These are phyloP conservation scores for Neoboletus subvelutipes DNA, from an alignment of 768 basidiomycete genomes.

Conservation along the genomic window DNA sequence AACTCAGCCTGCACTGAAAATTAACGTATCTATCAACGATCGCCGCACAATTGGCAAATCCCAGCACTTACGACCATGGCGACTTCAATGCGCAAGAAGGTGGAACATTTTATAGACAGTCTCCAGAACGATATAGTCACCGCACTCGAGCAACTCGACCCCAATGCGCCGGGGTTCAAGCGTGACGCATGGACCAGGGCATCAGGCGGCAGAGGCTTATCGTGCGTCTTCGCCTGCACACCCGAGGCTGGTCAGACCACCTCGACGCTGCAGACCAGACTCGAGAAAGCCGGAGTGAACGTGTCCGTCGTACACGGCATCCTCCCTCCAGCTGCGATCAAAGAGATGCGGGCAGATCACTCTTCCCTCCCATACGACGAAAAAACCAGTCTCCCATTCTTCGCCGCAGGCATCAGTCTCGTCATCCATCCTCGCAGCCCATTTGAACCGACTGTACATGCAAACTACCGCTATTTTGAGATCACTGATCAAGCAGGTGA, in stretches of 20 bases:
- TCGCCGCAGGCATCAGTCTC: slow-evolving; percentile 88
- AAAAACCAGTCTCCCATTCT: slow-evolving; percentile 77
- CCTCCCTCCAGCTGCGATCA: slow-evolving; percentile 86
- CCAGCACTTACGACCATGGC: slow-evolving; percentile 9
- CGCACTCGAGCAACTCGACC: slow-evolving; percentile 78
- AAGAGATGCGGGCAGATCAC: slow-evolving; percentile 95
- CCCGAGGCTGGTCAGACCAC: slow-evolving; percentile 31
- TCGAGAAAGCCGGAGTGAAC: slow-evolving; percentile 97
- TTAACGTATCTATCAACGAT: neutral
- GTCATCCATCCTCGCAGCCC: slow-evolving; percentile 95
- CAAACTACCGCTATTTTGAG: slow-evolving; percentile 98
- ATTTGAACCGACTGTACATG: slow-evolving; percentile 89
- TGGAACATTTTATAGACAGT: slow-evolving; percentile 70
- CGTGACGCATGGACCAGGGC: slow-evolving; percentile 78
- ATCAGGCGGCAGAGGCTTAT: slow-evolving; percentile 69
- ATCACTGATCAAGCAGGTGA: slow-evolving; percentile 54
- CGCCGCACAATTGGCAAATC: neutral
- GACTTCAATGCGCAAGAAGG: slow-evolving; percentile 65
- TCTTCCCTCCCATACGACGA: slow-evolving; percentile 63
- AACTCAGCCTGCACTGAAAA: neutral
- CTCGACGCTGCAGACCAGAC: slow-evolving; percentile 46
- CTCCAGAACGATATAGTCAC: slow-evolving; percentile 81
- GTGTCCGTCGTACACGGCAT: slow-evolving; percentile 87
- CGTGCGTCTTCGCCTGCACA: slow-evolving; percentile 73
- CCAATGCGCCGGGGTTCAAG: slow-evolving; percentile 66